These are phyloP conservation scores for Verticillium albo-atrum DNA, from an alignment of 2,329 filamentous ascomycete species.

Conservation along the genomic window DNA sequence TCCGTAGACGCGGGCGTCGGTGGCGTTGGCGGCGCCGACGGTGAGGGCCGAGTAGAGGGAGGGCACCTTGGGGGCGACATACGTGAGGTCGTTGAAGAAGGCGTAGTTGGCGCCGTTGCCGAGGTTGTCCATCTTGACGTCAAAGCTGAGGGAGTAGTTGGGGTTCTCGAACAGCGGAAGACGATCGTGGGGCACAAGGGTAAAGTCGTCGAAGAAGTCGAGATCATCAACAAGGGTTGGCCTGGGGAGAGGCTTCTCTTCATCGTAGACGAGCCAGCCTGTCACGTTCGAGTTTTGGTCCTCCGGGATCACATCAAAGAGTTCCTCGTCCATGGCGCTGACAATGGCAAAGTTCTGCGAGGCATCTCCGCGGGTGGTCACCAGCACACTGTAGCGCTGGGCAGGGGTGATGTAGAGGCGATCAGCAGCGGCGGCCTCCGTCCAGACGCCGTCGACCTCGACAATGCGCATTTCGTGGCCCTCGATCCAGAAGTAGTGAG, in stretches of 20 bases:
- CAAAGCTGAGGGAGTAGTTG: slow-evolving; percentile 44
- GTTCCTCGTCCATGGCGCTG: slow-evolving; percentile 37
- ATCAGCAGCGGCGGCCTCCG: slow-evolving; percentile 31
- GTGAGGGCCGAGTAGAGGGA: slow-evolving; percentile 63
- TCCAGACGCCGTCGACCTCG: slow-evolving; percentile 48
- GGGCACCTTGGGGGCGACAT: slow-evolving; percentile 60
- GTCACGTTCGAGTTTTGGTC: slow-evolving; percentile 43
- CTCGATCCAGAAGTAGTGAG: slow-evolving; percentile 42
- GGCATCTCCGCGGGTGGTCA: slow-evolving; percentile 41
- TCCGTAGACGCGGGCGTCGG: slow-evolving; percentile 47
- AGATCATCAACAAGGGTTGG: slow-evolving; percentile 36
- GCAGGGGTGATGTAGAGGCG: slow-evolving; percentile 42
- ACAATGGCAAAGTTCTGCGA: slow-evolving; percentile 42
- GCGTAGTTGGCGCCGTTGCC: slow-evolving; percentile 59
- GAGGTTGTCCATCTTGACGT: slow-evolving; percentile 59
- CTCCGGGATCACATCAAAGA: slow-evolving; percentile 38
- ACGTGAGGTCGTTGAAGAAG: slow-evolving; percentile 61
- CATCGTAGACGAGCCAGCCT: slow-evolving; percentile 27
- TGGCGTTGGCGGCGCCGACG: slow-evolving; percentile 36
- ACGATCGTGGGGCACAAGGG: slow-evolving; percentile 50
- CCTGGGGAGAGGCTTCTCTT: slow-evolving; percentile 19
- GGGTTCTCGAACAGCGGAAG: slow-evolving; percentile 41
- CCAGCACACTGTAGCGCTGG: slow-evolving; percentile 43
- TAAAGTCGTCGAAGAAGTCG: slow-evolving; percentile 51
- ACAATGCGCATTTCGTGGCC: slow-evolving; percentile 40